phyloP scores from a whole-genome alignment of 83 land plant species.

The Thuja plicata region DNA sequence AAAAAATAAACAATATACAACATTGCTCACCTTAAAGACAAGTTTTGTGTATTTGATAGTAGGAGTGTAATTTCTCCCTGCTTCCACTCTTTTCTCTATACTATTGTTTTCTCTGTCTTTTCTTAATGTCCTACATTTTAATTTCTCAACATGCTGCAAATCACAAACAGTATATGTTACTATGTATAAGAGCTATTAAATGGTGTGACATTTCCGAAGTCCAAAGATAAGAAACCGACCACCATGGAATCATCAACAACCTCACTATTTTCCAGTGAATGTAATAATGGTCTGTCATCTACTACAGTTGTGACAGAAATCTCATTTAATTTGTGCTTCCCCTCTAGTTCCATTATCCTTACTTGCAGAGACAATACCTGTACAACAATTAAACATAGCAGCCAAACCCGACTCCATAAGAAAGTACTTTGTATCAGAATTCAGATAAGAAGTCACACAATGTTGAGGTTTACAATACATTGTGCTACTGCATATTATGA shows the following conservation, averaged over 20 bases:
- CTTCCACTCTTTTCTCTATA: conserved; percentile 13
- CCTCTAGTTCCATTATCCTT: conserved; percentile 6
- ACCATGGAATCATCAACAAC: neutral
- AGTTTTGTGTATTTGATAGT: conserved; percentile 87
- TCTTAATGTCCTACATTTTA: neutral
- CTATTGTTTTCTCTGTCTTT: neutral
- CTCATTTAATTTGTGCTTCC: neutral
- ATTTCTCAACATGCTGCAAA: neutral
- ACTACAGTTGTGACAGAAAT: neutral
- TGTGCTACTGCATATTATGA: neutral
- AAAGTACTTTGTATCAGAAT: neutral
- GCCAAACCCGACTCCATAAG: neutral
- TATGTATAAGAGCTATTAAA: neutral
- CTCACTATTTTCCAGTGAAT: neutral
- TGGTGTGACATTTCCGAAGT: neutral
- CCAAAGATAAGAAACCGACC: neutral
- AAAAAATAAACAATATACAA: conserved; percentile 7
- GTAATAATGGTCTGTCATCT: neutral
- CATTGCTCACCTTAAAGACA: conserved; percentile 66
- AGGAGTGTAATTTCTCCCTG: conserved; percentile 66
- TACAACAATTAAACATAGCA: neutral
- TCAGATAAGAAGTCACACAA: neutral
- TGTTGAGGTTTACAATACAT: neutral
- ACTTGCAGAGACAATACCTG: conserved; percentile 47
- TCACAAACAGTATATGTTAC: neutral